Evolutionary conservation across 2,329 filamentous ascomycete species (phyloP), one percentile per base, ranked within the genome.

Genomic region (Nemania sp.): DNA sequence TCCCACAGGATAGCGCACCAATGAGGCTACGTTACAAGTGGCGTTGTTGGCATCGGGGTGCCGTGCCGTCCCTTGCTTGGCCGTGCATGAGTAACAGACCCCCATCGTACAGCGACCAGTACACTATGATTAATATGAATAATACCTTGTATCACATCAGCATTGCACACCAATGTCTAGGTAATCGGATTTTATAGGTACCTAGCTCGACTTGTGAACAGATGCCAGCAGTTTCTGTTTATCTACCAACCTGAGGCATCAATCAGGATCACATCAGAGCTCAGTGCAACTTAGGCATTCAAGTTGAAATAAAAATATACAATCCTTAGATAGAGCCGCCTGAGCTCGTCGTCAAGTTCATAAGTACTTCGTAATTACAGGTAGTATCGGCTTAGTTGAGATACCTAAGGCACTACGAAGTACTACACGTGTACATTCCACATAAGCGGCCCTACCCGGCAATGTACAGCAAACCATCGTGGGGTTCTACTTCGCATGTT

Each of bases 21-120:
- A 21, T 60, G 32, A 54, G 56, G 62, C 34, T 64, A 62, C 51
- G 62, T 64, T 64, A 62, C 62, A 56, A 47, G 59, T 61, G 59
- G 59, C 62, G 48, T 17, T 58, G 51, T 39, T 49, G 35, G 46
- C 15, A 39, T 29, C 49, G 50, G 57, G 21, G 53, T 20, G 29
- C 34, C n/a, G n/a, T n/a, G n/a, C 21, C 45, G 52, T 18, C 35
- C 42, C 48, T 47, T 51, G 52, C 52, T 37, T 42, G 37, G n/a
- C n/a, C 13, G 13, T 34, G 42, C 21, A 17, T 11, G 39, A 20
- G n/a, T 53, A 35, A 29, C 35, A 15, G 20, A 35, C 2, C 6
- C 32, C 4, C 3, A 48, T 20, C 32, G 18, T 20, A 35, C 21
- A 18, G 15, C n/a, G n/a, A n/a, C n/a, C n/a, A n/a, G n/a, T n/a